phyloP scores from a whole-genome alignment of 2,329 filamentous ascomycete species.

The Neonectria faginata region DNA sequence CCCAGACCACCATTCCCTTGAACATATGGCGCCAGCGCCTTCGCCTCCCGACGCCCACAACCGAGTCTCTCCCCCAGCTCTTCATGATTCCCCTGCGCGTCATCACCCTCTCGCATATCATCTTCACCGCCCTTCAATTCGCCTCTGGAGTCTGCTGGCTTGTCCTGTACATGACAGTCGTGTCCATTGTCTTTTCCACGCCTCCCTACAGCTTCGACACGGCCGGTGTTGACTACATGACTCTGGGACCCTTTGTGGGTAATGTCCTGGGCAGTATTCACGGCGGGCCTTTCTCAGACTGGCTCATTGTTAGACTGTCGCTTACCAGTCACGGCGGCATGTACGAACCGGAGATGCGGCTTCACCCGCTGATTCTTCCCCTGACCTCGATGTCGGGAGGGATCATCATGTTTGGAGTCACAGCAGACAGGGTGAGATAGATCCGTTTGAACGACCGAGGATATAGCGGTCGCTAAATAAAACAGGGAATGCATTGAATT shows the following conservation, averaged over 20 bases:
- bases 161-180: conserved; percentile 43
- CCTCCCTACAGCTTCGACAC: conserved; percentile 49
- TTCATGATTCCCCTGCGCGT: conserved; percentile 38
- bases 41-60: conserved; percentile 35
- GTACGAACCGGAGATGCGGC: conserved; percentile 59
- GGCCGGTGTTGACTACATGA: conserved; percentile 46
- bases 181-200: conserved; percentile 51
- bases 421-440: conserved; percentile 48
- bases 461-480: neutral
- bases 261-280: conserved; percentile 54
- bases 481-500: conserved; percentile 58
- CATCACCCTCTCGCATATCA: conserved; percentile 52
- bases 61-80: conserved; percentile 32
- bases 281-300: conserved; percentile 54
- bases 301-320: conserved; percentile 52
- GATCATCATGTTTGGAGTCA: conserved; percentile 54
- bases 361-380: conserved; percentile 49
- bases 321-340: conserved; percentile 54
- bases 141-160: conserved; percentile 46
- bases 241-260: conserved; percentile 50
- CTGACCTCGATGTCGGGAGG: conserved; percentile 51
- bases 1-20: conserved; percentile 24
- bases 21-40: conserved; percentile 38
- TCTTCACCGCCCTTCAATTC: conserved; percentile 55
- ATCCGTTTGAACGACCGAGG: accelerated